phyloP scores from a whole-genome alignment of 2,329 filamentous ascomycete genomes.

The Pseudogymnoascus sp. region DNA sequence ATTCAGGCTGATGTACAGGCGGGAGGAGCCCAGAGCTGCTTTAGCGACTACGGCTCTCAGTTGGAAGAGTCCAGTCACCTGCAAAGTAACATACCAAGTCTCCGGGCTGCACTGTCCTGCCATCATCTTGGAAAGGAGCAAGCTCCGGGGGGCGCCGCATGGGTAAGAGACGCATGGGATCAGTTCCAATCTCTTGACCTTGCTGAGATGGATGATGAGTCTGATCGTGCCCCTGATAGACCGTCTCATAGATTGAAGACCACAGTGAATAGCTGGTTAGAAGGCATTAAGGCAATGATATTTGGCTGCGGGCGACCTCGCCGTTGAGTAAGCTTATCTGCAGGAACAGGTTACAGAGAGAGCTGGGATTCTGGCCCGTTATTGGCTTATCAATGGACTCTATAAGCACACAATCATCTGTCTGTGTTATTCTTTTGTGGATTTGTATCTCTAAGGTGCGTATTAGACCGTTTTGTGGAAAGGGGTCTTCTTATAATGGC shows the following conservation, averaged over 20 bases:
- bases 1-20: neutral
- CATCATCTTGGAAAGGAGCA: neutral
- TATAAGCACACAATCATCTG: neutral
- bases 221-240: neutral
- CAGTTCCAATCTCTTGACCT: neutral
- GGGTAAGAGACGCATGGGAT: neutral
- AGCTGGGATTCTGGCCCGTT: neutral
- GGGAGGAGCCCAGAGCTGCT: neutral
- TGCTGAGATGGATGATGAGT: neutral
- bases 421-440: neutral
- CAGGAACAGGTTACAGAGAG: too few relatives aligned
- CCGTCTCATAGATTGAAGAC: neutral
- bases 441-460: neutral
- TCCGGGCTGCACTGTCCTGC: neutral
- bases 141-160: neutral
- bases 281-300: neutral
- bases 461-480: neutral
- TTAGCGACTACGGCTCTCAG: neutral
- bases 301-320: neutral
- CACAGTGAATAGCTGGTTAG: neutral
- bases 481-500: neutral
- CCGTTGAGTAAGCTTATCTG: neutral
- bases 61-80: neutral
- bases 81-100: neutral
- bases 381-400: neutral